Conservation (phyloP, 2,329 filamentous ascomycete species). For the Chrysoporthe puriensis region DNA sequence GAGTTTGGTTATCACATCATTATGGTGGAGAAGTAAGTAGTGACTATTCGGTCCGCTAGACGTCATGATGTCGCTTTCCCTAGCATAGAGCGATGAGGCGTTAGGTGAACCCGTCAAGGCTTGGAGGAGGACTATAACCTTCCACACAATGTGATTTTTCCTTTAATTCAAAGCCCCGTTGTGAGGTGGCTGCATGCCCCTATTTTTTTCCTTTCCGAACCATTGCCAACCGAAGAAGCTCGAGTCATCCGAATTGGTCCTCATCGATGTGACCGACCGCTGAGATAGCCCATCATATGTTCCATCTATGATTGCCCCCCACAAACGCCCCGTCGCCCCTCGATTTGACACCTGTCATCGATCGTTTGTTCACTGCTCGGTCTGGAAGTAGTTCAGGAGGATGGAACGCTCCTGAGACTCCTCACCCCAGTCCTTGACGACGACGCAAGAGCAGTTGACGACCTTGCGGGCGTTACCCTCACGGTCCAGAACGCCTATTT, state of each 20-base stretch:
- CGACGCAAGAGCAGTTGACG: conserved; percentile 99
- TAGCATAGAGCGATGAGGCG: conserved; percentile 33
- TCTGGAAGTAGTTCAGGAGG: conserved; percentile 99
- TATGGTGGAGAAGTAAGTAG: conserved; percentile 65
- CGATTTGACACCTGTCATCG: conserved; percentile 38
- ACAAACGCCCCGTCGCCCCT: conserved; percentile 28
- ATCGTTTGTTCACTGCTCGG: conserved; percentile 64
- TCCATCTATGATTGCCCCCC: conserved; percentile 40
- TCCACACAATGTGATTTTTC: conserved; percentile 37
- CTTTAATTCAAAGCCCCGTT: conserved; percentile 39
- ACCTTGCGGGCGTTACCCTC: conserved; percentile 99
- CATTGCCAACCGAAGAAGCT: conserved; percentile 52
- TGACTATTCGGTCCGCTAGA: background rate
- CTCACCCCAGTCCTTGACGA: conserved; percentile 99
- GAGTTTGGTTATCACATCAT: conserved; percentile 79
- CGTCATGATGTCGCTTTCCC: background rate
- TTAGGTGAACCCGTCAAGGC: background rate
- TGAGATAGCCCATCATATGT: conserved; percentile 37
- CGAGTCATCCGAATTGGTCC: conserved; percentile 47
- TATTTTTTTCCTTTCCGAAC: conserved; percentile 40
- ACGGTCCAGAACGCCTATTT: conserved; percentile 90
- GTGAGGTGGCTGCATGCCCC: conserved; percentile 39
- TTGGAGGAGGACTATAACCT: conserved; percentile 30
- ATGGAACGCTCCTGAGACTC: conserved; percentile 98
- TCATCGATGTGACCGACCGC: conserved; percentile 35